Percentiles rank a stretch among this genome's conserved stretches.
These are phyloP conservation scores for Paraphoma sp. DNA, from an alignment of 2,329 filamentous ascomycete genomes.

Conservation along the genomic window DNA sequence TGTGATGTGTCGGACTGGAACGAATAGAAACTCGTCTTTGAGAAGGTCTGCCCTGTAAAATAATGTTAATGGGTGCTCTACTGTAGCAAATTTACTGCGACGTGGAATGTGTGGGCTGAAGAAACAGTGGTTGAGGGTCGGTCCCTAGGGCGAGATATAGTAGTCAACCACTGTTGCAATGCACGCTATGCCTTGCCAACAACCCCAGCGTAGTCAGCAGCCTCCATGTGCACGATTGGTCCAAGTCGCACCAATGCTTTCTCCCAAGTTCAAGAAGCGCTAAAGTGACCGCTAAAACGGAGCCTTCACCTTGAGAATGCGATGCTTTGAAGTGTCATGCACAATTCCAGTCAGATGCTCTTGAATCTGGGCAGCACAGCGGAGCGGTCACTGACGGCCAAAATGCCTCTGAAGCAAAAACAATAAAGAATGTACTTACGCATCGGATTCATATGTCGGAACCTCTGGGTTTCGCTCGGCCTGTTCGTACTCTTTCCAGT, in stretches of 20 bases:
- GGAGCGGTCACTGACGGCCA: too few species aligned
- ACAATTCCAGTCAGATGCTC: too few species aligned
- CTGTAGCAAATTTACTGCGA: too few species aligned
- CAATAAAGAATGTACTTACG: constrained; percentile 33
- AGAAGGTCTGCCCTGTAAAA: constrained; percentile 39
- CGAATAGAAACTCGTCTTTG: constrained; percentile 51
- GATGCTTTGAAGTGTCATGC: too few species aligned
- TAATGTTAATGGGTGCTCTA: constrained; percentile 10
- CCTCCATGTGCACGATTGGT: too few species aligned
- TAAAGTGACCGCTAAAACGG: too few species aligned
- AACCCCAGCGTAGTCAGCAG: too few species aligned
- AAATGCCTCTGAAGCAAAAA: neutral
- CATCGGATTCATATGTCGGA: constrained; percentile 26
- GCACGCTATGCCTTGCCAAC: neutral
- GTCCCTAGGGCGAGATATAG: neutral
- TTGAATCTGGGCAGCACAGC: too few species aligned
- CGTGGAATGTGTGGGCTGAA: neutral
- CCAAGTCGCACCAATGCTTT: too few species aligned
- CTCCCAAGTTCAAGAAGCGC: too few species aligned
- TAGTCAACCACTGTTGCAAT: neutral
- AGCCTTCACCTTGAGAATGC: too few species aligned
- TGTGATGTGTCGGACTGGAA: constrained; percentile 47
- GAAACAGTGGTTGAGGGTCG: neutral
- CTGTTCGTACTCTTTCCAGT: constrained; percentile 29
- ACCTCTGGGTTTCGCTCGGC: constrained; percentile 15